phyloP scores from a whole-genome alignment of 2,329 filamentous ascomycete genomes.

The Xylariaceae sp. region DNA sequence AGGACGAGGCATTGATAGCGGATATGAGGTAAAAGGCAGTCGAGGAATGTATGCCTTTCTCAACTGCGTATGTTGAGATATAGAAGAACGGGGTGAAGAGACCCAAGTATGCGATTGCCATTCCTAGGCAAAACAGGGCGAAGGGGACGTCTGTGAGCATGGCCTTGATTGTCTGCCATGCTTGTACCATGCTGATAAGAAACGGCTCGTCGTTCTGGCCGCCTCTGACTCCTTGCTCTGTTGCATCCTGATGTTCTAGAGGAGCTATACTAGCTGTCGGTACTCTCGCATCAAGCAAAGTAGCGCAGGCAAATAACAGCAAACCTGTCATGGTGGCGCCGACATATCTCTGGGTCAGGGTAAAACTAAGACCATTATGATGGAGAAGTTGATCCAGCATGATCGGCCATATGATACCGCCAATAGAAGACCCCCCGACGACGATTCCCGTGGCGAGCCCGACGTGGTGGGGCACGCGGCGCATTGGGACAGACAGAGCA shows the following conservation, averaged over 20 bases:
- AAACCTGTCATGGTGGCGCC: conserved; percentile 39
- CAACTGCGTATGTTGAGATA: conserved; percentile 25
- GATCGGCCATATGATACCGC: conserved; percentile 34
- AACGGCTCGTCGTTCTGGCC: background rate
- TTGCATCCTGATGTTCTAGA: background rate
- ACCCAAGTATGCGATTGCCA: conserved; percentile 36
- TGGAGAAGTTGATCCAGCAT: conserved; percentile 28
- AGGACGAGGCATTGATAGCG: conserved; percentile 35
- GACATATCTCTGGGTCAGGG: conserved; percentile 29
- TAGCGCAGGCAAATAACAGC: conserved; percentile 29
- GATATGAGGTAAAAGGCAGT: conserved; percentile 36
- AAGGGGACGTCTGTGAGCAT: conserved; percentile 23
- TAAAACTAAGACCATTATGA: conserved; percentile 28
- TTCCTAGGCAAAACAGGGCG: conserved; percentile 28
- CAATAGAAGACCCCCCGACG: conserved; percentile 31
- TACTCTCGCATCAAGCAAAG: conserved; percentile 18
- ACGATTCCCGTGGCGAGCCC: conserved; percentile 18
- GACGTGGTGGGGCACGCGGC: conserved; percentile 25
- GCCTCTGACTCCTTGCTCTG: conserved; percentile 3
- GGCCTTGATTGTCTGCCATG: conserved; percentile 4
- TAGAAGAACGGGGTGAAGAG: conserved; percentile 39
- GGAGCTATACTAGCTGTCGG: background rate
- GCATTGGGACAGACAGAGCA: conserved; percentile 22
- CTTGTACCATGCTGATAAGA: conserved; percentile 3
- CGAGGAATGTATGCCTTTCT: conserved; percentile 27